Conservation (phyloP, 768 basidiomycete genomes). For the Psilocybe tampanensis region DNA sequence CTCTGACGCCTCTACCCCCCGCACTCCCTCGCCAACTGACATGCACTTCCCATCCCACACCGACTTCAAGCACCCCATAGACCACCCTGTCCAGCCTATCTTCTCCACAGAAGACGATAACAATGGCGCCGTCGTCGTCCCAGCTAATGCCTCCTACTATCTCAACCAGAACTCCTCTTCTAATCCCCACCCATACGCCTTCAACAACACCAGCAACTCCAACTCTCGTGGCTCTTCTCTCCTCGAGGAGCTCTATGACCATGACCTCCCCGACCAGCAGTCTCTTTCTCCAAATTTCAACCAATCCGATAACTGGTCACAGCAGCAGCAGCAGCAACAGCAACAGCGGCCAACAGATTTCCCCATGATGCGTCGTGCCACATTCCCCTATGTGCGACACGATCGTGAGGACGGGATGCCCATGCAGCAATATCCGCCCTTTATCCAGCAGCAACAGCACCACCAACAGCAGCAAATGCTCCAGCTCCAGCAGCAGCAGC, state of each 20-base stretch:
- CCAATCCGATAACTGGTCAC: conserved; percentile 21
- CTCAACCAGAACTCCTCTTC: conserved; percentile 31
- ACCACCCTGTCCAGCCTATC: conserved; percentile 54
- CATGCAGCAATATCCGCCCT: conserved; percentile 43
- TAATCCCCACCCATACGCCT: conserved; percentile 31
- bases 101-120: conserved; percentile 48
- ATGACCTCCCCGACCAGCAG: conserved; percentile 46
- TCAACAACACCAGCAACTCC: conserved; percentile 28
- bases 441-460: conserved; percentile 48
- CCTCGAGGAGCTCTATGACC: conserved; percentile 67
- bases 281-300: conserved; percentile 30
- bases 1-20: conserved; percentile 70
- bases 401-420: conserved; percentile 55
- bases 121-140: conserved; percentile 45
- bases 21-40: conserved; percentile 68
- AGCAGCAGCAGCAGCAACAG: conserved; percentile 33
- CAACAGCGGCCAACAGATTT: conserved; percentile 46
- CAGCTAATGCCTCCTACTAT: conserved; percentile 31
- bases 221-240: conserved; percentile 57
- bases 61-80: conserved; percentile 28
- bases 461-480: conserved; percentile 35
- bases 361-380: conserved; percentile 61
- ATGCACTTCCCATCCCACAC: conserved; percentile 27
- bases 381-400: conserved; percentile 77
- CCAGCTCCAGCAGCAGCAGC: conserved; percentile 15